Percentiles rank a stretch among this genome's conserved stretches.
Conservation (phyloP, 306 rosid genomes). For the Purshia tridentata region DNA sequence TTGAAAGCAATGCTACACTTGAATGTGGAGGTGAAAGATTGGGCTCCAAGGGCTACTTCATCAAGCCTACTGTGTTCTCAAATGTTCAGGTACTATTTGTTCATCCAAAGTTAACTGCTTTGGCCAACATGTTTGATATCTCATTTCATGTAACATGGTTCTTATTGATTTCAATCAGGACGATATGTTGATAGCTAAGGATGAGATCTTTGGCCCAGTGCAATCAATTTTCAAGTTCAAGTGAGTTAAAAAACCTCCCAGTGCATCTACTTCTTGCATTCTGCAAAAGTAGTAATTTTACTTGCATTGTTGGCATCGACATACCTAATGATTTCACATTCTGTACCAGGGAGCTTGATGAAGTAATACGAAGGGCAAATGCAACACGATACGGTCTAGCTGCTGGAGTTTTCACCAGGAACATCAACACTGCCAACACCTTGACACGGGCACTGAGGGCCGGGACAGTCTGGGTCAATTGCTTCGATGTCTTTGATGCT, state of each 20-base stretch:
- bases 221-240: constrained; percentile 87
- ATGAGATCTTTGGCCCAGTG: constrained; percentile 95
- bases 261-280: not conserved
- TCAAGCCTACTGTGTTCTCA: constrained; percentile 95
- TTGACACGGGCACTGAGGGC: constrained; percentile 70
- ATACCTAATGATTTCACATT: not conserved
- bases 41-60: constrained; percentile 80
- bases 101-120: not conserved
- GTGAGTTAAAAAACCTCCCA: constrained; percentile 44
- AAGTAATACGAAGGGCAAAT: constrained; percentile 70
- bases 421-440: constrained; percentile 57
- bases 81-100: constrained; percentile 66
- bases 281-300: not conserved
- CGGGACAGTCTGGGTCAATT: constrained; percentile 87
- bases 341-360: constrained; percentile 57
- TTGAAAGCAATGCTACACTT: constrained; percentile 68
- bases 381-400: constrained; percentile 68
- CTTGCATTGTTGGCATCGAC: not conserved
- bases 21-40: constrained; percentile 86
- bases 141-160: constrained; percentile 15
- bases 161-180: constrained; percentile 46
- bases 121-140: constrained; percentile 3
- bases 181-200: constrained; percentile 88
- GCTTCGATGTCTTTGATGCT: constrained; percentile 92
- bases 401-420: constrained; percentile 81